These are phyloP conservation scores for Primulina tabacum DNA, from an alignment of 257 asterid genomes.

Conservation along the genomic window DNA sequence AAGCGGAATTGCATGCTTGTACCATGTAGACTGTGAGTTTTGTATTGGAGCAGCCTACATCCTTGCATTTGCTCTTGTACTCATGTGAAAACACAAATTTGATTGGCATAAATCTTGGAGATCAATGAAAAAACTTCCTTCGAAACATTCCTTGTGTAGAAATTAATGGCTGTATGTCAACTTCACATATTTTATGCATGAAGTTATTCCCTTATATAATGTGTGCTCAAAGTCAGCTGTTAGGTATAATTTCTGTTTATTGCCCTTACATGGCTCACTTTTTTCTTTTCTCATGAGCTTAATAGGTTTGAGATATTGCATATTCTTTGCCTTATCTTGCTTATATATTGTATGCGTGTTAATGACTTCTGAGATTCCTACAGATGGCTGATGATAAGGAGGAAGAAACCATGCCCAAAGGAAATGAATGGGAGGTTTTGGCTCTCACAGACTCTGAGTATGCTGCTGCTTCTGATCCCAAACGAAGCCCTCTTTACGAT, in stretches of 20 bases:
- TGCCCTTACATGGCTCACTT: not conserved
- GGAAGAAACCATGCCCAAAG: conserved; percentile 37
- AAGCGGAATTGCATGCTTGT: not conserved
- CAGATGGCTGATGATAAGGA: conserved; percentile 42
- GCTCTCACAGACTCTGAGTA: conserved; percentile 53
- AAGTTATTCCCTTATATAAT: not conserved
- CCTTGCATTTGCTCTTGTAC: not conserved
- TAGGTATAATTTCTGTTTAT: no score
- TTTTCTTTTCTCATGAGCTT: not conserved
- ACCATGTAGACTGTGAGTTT: not conserved
- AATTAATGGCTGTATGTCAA: not conserved
- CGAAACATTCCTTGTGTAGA: not conserved
- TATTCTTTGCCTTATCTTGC: not conserved
- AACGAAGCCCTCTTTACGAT: conserved; percentile 27
- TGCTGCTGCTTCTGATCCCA: conserved; percentile 55
- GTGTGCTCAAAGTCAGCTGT: not conserved
- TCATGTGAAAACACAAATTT: not conserved
- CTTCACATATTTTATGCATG: not conserved
- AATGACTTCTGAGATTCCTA: conserved; percentile 1
- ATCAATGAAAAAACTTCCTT: not conserved
- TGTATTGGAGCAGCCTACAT: not conserved
- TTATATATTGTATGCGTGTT: not conserved
- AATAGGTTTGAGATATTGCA: not conserved
- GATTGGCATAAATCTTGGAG: not conserved
- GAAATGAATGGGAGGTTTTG: conserved; percentile 66